phyloP scores from a whole-genome alignment of 2,329 filamentous ascomycete species.

The Colletotrichum godetiae region DNA sequence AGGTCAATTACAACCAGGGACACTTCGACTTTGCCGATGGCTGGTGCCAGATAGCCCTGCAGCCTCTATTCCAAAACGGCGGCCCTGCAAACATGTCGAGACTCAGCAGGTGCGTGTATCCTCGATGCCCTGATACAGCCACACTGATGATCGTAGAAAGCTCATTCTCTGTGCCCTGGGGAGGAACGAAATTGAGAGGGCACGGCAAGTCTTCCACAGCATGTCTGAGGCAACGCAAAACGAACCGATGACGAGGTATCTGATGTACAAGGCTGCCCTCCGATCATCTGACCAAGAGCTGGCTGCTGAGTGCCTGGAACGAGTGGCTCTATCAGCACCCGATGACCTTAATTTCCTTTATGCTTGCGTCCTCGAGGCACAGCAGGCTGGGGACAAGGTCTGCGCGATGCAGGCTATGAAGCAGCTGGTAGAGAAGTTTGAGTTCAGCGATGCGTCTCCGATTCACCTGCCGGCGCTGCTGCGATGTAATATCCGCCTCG shows the following conservation, averaged over 20 bases:
- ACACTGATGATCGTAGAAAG: slow-evolving; percentile 65
- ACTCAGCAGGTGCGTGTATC: slow-evolving; percentile 66
- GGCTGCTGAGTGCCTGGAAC: slow-evolving; percentile 73
- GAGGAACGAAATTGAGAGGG: slow-evolving; percentile 64
- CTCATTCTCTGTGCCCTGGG: slow-evolving; percentile 76
- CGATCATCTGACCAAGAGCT: slow-evolving; percentile 65
- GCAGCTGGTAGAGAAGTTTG: slow-evolving; percentile 44
- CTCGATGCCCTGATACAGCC: neutral
- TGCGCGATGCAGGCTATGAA: slow-evolving; percentile 60
- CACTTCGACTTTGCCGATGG: slow-evolving; percentile 66
- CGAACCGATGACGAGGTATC: slow-evolving; percentile 75
- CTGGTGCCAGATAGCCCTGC: slow-evolving; percentile 80
- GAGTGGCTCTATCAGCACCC: slow-evolving; percentile 63
- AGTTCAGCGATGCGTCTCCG: slow-evolving; percentile 34
- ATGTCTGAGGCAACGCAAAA: slow-evolving; percentile 70
- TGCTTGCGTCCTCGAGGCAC: slow-evolving; percentile 83
- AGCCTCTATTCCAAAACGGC: slow-evolving; percentile 73
- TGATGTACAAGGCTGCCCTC: slow-evolving; percentile 81
- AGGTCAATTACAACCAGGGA: slow-evolving; percentile 64
- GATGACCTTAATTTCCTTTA: slow-evolving; percentile 76
- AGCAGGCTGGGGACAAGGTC: slow-evolving; percentile 69
- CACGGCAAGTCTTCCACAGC: slow-evolving; percentile 64
- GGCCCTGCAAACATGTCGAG: slow-evolving; percentile 76
- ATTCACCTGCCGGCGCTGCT: slow-evolving; percentile 51
- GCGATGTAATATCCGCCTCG: slow-evolving; percentile 64